Evolutionary conservation across 495 filamentous ascomycete genomes (phyloP).

Genomic region (Hypoxylon intermedium): DNA sequence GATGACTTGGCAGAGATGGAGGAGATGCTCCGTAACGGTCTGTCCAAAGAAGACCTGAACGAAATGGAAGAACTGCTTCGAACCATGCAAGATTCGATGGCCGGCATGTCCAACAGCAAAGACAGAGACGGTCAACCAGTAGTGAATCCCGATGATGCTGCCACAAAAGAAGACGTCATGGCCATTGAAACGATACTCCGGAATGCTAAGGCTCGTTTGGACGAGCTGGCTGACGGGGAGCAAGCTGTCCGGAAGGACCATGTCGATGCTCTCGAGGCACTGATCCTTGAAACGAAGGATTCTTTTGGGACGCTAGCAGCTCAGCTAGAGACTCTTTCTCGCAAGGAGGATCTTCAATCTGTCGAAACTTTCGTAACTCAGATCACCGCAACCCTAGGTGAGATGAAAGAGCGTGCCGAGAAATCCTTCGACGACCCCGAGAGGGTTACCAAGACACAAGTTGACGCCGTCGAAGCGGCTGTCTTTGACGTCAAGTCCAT

Average conservation of each 20-base stretch:
- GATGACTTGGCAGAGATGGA: conserved; percentile 50
- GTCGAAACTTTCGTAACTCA: conserved; percentile 79
- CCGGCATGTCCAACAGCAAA: conserved; percentile 35
- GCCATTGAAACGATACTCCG: conserved; percentile 87
- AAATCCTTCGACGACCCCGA: conserved; percentile 69
- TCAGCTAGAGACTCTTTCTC: conserved; percentile 68
- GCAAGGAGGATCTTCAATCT: conserved; percentile 77
- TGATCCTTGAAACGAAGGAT: conserved; percentile 75
- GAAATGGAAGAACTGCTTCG: conserved; percentile 57
- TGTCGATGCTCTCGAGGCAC: conserved; percentile 72
- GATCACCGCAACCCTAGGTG: conserved; percentile 73
- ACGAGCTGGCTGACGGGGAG: conserved; percentile 74
- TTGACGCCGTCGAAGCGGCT: conserved; percentile 78
- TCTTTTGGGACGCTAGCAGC: conserved; percentile 64
- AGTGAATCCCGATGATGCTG: conserved; percentile 48
- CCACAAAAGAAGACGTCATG: conserved; percentile 77
- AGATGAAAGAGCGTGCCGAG: conserved; percentile 71
- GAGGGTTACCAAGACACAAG: conserved; percentile 75
- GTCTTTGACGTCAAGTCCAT: conserved; percentile 80
- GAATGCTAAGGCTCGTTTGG: conserved; percentile 82
- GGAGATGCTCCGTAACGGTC: conserved; percentile 46
- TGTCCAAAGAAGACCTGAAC: conserved; percentile 67
- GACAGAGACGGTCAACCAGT: conserved; percentile 29
- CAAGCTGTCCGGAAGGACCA: conserved; percentile 74
- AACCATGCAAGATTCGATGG: conserved; percentile 48